Conservation (phyloP, 2,329 filamentous ascomycete species). For the Sclerotinia borealis region DNA sequence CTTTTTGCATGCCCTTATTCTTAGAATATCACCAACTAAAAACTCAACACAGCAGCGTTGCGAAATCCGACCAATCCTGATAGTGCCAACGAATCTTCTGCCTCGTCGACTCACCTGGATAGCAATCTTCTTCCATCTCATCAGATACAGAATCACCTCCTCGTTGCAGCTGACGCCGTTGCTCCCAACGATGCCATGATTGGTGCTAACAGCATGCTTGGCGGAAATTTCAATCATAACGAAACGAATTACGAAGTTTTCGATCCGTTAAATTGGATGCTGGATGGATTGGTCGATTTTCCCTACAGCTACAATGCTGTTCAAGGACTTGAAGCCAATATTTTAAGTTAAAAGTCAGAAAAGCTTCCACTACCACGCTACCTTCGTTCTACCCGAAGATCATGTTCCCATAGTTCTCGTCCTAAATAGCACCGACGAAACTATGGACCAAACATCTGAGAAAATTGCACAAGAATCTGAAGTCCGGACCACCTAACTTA, state of each 20-base stretch:
- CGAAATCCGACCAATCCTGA: constrained; percentile 85
- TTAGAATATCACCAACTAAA: constrained; percentile 14
- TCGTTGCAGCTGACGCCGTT: constrained; percentile 19
- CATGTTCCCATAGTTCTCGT: background rate
- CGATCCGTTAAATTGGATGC: constrained; percentile 87
- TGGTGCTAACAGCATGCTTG: constrained; percentile 21
- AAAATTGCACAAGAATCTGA: too few relatives aligned
- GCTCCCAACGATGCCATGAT: constrained; percentile 26
- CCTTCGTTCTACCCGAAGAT: background rate
- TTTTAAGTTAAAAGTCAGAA: constrained; percentile 19
- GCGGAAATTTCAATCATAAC: constrained; percentile 45
- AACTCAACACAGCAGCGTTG: constrained; percentile 50
- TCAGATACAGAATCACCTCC: constrained; percentile 25
- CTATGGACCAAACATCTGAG: background rate
- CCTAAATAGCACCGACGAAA: background rate
- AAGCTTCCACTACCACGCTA: background rate
- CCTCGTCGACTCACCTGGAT: constrained; percentile 59
- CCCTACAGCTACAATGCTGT: constrained; percentile 61
- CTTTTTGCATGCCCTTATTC: background rate
- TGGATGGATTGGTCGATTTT: constrained; percentile 79
- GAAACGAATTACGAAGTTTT: constrained; percentile 80
- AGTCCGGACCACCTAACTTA: background rate
- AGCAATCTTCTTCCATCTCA: constrained; percentile 44
- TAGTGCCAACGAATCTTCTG: constrained; percentile 66
- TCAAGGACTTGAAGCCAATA: constrained; percentile 39